Base-by-base conservation (phyloP, 2,329 filamentous ascomycete species). In the Cercospora sesami region DNA sequence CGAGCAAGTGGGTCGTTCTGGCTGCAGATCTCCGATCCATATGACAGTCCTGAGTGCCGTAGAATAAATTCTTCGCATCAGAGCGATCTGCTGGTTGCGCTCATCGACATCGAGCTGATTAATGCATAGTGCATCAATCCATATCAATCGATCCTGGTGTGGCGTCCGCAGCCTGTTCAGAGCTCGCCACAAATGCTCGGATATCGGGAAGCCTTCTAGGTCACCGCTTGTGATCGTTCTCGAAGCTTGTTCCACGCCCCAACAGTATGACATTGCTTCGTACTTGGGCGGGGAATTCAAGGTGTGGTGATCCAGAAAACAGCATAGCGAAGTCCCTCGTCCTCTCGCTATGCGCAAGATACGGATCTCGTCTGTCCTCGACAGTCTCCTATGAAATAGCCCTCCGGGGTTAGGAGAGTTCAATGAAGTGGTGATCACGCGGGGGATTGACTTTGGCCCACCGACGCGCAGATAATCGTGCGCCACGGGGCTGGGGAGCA, bases 101-200 rank as follows among this genome's bases (percentile, higher is more conserved):
- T 75, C 74, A 14, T 53, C 51, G 36, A 70, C 57, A 59, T 73
- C 63, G 5, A 62, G 51, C 60, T 75, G 73, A 60, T 74, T 70
- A 53, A 75, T 75, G 61, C 69, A 74, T 1, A 75, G 39, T n/a
- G 68, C 67, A 65, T 75, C 73, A 14, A 73, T 63, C 73, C 73
- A 75, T 6, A 73, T 58, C n/a, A 60, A 21, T 12, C 70, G 66
- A 9, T 64, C 55, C 21, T 57, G 45, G 31, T 53, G 12, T 3
- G 42, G 4, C 12, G 63, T 36, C 8, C 69, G 64, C 30, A 71
- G 65, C 12, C 67, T 57, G 16, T 58, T 28, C n/a, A 71, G 39
- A 30, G 66, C 69, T 39, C 57, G 36, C 57, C 64, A 67, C 21
- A 71, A 53, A 57, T 71, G 69, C 31, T 67, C 58, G 7, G 69